Percentiles rank a stretch among this genome's conserved stretches.
phyloP scores from a whole-genome alignment of 2,329 filamentous ascomycete genomes.

The Xylariaceae sp. region DNA sequence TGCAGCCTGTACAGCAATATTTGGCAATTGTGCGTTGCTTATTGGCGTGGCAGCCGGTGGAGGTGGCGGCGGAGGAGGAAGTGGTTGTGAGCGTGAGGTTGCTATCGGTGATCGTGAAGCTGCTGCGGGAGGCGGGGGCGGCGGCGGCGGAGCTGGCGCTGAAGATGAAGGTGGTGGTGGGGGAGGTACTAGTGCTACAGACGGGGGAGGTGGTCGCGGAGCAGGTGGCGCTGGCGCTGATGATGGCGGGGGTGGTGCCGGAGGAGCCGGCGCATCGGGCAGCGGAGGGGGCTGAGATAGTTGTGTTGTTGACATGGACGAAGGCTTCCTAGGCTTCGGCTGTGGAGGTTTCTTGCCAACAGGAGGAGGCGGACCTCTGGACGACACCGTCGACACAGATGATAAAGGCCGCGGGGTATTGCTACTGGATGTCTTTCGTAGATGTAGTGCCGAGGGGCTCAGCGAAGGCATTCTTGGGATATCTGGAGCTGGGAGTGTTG shows the following conservation, averaged over 20 bases:
- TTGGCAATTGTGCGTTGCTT: slow-evolving; percentile 31
- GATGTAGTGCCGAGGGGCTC: slow-evolving; percentile 49
- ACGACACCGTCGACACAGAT: slow-evolving; percentile 53
- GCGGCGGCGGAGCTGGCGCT: slow-evolving; percentile 43
- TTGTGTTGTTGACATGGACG: slow-evolving; percentile 30
- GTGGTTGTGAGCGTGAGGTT: slow-evolving; percentile 32
- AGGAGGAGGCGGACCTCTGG: slow-evolving; percentile 69
- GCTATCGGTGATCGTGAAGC: slow-evolving; percentile 25
- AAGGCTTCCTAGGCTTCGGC: slow-evolving; percentile 57
- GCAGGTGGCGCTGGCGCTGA: slow-evolving; percentile 44
- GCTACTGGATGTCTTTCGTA: slow-evolving; percentile 54
- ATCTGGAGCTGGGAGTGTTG: slow-evolving; percentile 47
- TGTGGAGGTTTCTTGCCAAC: slow-evolving; percentile 71
- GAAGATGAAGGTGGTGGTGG: slow-evolving; percentile 42
- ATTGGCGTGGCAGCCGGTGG: slow-evolving; percentile 31
- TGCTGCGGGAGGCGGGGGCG: slow-evolving; percentile 28
- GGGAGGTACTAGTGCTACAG: slow-evolving; percentile 25
- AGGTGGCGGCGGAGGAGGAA: slow-evolving; percentile 37
- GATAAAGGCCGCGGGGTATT: slow-evolving; percentile 55
- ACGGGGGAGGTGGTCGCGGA: slow-evolving; percentile 35
- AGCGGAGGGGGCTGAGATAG: slow-evolving; percentile 30
- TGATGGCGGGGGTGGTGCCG: slow-evolving; percentile 39
- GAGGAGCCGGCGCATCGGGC: slow-evolving; percentile 34
- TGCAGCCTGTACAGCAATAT: slow-evolving; percentile 40
- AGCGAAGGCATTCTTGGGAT: slow-evolving; percentile 17